phyloP scores from a whole-genome alignment of 2,329 filamentous ascomycete species.

The Trichoderma arundinaceum region DNA sequence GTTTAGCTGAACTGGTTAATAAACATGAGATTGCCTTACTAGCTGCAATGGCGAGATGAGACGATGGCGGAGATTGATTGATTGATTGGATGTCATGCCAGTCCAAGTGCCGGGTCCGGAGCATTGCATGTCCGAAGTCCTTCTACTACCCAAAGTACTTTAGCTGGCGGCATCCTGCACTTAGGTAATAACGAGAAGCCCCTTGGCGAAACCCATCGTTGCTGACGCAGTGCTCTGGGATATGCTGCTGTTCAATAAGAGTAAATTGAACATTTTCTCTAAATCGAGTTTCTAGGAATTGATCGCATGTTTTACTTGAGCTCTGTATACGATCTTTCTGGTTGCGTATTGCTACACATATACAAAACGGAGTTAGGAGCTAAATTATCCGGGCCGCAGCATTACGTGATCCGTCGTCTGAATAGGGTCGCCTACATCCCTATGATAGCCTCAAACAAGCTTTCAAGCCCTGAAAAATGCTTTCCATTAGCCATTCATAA shows the following conservation, averaged over 20 bases:
- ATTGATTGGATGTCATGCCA: neutral
- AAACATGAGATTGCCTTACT: neutral
- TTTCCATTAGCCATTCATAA: constrained; percentile 12
- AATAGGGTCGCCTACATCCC: too few species aligned
- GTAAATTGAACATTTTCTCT: too few species aligned
- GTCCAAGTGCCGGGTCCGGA: constrained; percentile 6
- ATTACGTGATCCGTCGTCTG: constrained; percentile 25
- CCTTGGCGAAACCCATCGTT: neutral
- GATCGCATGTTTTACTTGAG: too few species aligned
- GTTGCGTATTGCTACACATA: too few species aligned
- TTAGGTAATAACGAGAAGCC: neutral
- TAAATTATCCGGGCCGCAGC: constrained; percentile 2
- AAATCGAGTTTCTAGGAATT: too few species aligned
- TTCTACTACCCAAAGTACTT: too few species aligned
- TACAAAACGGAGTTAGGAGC: constrained; percentile 19
- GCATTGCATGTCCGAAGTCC: constrained; percentile 10
- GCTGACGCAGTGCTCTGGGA: neutral
- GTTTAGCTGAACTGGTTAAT: neutral
- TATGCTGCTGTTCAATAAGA: neutral
- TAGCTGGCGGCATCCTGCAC: neutral
- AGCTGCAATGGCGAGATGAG: neutral
- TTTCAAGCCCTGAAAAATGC: neutral
- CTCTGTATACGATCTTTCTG: too few species aligned
- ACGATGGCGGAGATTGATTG: neutral
- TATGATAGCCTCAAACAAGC: neutral